Evolutionary conservation across 2,329 filamentous ascomycete genomes (phyloP), one percentile per base, ranked within the genome.

Genomic region (Talaromyces sp.): DNA sequence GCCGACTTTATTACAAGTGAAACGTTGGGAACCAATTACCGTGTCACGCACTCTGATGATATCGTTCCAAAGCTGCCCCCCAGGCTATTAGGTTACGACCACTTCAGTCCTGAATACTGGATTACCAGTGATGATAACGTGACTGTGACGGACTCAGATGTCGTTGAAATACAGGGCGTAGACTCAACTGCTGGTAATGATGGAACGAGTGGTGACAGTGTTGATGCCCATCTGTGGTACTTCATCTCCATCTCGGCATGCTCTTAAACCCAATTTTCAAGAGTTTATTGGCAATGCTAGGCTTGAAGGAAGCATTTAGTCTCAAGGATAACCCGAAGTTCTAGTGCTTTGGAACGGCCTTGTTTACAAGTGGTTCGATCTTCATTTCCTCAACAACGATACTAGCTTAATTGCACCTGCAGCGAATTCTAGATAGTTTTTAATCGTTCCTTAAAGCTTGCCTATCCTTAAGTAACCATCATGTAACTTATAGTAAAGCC

Each of bases 21-120:
- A 64, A 50, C 58, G 17, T 49, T 11, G 6, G 73, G 71, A 3
- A 66, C 67, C 41, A 74, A 75, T 62, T 79, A 73, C 67, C 77
- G 78, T 25, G 71, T 77, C 54, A 80, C 78, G 0, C 78, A 80
- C 65, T 69, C 71, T 3, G 68, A 77, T 35, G 78, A 80, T 60
- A 68, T 75, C 11, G 77, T 80, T 3, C 78, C 78, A 27, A 74
- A 75, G 19, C 62, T 80, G 17, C 78, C 78, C 0, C 77, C 77
- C 0, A 68, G 70, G 31, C n/a, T 59, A 2, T 65, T 73, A 9
- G 75, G 74, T 0, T 80, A 71, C 61, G 71, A 68, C 15, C 78
- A 80, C 56, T 68, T 71, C 33, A 78, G 75, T 27, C 78, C 78
- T 0, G 78, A 80, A 66, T 80, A 78, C 67, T 80, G 77, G 77